These are phyloP conservation scores for Calonectria crousiana DNA, from an alignment of 2,329 filamentous ascomycete genomes.

Conservation along the genomic window DNA sequence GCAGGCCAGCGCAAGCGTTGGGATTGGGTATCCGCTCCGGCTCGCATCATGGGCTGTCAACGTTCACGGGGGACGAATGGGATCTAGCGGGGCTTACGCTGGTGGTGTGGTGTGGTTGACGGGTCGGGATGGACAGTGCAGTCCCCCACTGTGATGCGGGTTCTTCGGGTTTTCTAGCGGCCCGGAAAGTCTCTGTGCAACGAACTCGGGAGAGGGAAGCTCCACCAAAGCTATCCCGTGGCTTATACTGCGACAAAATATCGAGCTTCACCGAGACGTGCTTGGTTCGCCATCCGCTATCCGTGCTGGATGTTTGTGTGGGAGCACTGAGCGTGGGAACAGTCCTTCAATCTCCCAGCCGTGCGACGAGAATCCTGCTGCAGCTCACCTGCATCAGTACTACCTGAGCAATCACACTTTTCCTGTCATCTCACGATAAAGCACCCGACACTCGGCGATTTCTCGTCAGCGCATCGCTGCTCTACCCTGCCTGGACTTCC, in stretches of 20 bases:
- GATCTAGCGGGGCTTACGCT: conserved; percentile 6
- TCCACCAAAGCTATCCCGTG: conserved; percentile 25
- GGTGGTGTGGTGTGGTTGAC: conserved; percentile 26
- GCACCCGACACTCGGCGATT: conserved; percentile 3
- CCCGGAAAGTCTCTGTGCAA: conserved; percentile 25
- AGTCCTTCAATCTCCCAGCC: neutral
- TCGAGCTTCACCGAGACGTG: conserved; percentile 7
- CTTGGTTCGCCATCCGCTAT: neutral
- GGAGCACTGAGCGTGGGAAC: neutral
- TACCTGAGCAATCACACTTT: neutral
- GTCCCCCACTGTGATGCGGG: conserved; percentile 9
- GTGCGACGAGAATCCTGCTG: neutral
- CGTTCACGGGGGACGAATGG: conserved; percentile 20
- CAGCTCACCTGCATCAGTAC: conserved; percentile 9
- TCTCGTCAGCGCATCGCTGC: neutral
- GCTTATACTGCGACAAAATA: conserved; percentile 25
- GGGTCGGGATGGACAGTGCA: neutral
- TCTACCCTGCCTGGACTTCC: neutral
- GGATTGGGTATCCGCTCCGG: conserved; percentile 18
- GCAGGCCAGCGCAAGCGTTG: neutral
- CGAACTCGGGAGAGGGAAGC: neutral
- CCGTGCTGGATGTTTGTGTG: neutral
- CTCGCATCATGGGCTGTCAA: conserved; percentile 14
- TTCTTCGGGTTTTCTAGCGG: conserved; percentile 42
- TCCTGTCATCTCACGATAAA: neutral